Percentiles rank a stretch among this genome's conserved stretches.
These are phyloP conservation scores for Colletotrichum falcatum DNA, from an alignment of 2,329 filamentous ascomycete species.

Conservation along the genomic window DNA sequence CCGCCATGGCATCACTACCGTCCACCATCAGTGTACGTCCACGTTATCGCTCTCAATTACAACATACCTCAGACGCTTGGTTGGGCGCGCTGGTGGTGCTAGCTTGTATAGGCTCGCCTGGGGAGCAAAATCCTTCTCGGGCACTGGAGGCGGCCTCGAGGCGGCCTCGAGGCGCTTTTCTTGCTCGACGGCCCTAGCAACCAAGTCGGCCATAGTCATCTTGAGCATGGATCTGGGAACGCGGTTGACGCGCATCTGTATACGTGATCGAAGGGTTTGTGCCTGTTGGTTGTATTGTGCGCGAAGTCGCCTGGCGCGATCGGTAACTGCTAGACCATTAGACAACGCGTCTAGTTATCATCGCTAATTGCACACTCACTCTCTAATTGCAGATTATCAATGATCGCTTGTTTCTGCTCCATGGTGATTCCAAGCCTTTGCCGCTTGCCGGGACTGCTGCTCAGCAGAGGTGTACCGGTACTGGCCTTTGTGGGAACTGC, in stretches of 20 bases:
- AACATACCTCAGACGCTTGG: conserved; percentile 66
- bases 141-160: conserved; percentile 59
- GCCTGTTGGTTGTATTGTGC: conserved; percentile 91
- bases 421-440: conserved; percentile 70
- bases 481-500: conserved; percentile 49
- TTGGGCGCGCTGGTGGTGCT: conserved; percentile 45
- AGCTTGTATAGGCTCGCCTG: conserved; percentile 54
- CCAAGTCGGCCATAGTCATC: conserved; percentile 83
- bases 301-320: conserved; percentile 86
- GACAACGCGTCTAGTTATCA: conserved; percentile 12
- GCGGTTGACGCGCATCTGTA: conserved; percentile 93
- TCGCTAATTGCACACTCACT: conserved; percentile 65
- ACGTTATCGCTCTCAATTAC: not conserved
- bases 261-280: conserved; percentile 83
- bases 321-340: conserved; percentile 72
- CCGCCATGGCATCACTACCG: conserved; percentile 71
- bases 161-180: conserved; percentile 50
- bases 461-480: conserved; percentile 52
- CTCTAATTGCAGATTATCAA: conserved; percentile 91
- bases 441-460: conserved; percentile 73
- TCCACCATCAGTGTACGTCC: not conserved
- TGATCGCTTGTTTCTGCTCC: conserved; percentile 84
- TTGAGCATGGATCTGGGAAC: conserved; percentile 85
- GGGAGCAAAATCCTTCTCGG: conserved; percentile 60
- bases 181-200: conserved; percentile 64